Base-by-base conservation (phyloP, 2,329 filamentous ascomycete genomes). In the Escovopsis sp. region DNA sequence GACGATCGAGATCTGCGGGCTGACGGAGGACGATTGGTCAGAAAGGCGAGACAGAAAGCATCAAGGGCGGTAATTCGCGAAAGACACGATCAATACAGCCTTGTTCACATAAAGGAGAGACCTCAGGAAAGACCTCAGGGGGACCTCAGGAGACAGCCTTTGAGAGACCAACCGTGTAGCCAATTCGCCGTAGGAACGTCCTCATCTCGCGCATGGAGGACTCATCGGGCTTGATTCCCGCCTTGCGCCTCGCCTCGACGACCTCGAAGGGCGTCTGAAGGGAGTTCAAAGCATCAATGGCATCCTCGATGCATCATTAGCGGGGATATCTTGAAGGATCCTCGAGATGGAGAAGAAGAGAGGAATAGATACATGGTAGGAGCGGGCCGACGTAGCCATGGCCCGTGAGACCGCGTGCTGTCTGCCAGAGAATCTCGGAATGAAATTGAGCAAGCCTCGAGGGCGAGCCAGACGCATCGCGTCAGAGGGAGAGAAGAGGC, bases 181-280 rank as follows among this genome's bases (percentile, higher is more conserved):
- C 85, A 48, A 90, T 75, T 43, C 78, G 79, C 37, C 65, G 62
- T 49, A 84, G 72, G 69, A 84, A 93, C 40, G 76, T 70, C 44
- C 74, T 68, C 74, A 92, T 92, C 55, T 94, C 82, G 3, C 73
- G 71, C 33, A 90, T 75, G 8, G 81, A 64, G 37, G 66, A 65
- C 40, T 73, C 66, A 56, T 90, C 81, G 48, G 82, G 75, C 19
- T 67, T 70, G 42, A 76, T 63, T 15, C 84, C 81, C 14, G 79
- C 79, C 53, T 82, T 82, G 36, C 76, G 70, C 35, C 90, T 76
- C 34, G 79, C 76, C 52, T 93, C 76, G 14, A 94, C 71, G 35
- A 85, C 70, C 33, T 79, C 72, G 52, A 79, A 88, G 35, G 93
- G 92, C 29, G 82, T 85, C 57, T 98, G 90, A 34, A 96, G 74